Evolutionary conservation across 805 yeast genomes (phyloP).

Genomic region (Yamadazyma endophytica): DNA sequence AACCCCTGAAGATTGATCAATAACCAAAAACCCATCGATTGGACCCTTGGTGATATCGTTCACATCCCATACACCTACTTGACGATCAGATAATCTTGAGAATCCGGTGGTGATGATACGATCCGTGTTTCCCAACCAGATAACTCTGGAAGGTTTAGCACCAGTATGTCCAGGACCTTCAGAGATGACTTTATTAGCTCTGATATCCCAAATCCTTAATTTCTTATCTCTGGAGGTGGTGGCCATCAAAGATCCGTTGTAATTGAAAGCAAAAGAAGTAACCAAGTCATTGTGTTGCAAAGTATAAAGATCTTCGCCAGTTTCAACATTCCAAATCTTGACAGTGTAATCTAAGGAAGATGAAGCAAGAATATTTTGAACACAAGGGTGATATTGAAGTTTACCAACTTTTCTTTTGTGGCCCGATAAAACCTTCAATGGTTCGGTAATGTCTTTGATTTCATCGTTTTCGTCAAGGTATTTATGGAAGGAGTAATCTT

Average conservation of each 20-base stretch:
- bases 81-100: slow-evolving; percentile 88
- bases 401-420: slow-evolving; percentile 94
- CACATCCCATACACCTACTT: slow-evolving; percentile 91
- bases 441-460: slow-evolving; percentile 60
- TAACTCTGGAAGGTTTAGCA: slow-evolving; percentile 83
- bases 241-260: slow-evolving; percentile 81
- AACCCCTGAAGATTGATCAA: slow-evolving; percentile 91
- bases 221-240: slow-evolving; percentile 89
- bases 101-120: slow-evolving; percentile 93
- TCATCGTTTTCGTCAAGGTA: slow-evolving; percentile 51
- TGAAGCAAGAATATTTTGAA: slow-evolving; percentile 81
- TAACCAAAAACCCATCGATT: slow-evolving; percentile 78
- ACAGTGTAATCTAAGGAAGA: slow-evolving; percentile 88
- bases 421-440: slow-evolving; percentile 70
- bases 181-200: slow-evolving; percentile 65
- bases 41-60: slow-evolving; percentile 73
- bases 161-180: slow-evolving; percentile 92
- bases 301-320: slow-evolving; percentile 66
- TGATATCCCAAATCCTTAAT: slow-evolving; percentile 87
- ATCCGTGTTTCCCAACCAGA: slow-evolving; percentile 86
- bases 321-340: slow-evolving; percentile 83
- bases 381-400: slow-evolving; percentile 84
- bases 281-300: slow-evolving; percentile 86
- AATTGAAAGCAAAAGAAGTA: slow-evolving; percentile 88
- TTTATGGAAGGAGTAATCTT: slow-evolving; percentile 67